Conservation (phyloP, 129 eudicot genomes). For the Centaurea solstitialis region DNA sequence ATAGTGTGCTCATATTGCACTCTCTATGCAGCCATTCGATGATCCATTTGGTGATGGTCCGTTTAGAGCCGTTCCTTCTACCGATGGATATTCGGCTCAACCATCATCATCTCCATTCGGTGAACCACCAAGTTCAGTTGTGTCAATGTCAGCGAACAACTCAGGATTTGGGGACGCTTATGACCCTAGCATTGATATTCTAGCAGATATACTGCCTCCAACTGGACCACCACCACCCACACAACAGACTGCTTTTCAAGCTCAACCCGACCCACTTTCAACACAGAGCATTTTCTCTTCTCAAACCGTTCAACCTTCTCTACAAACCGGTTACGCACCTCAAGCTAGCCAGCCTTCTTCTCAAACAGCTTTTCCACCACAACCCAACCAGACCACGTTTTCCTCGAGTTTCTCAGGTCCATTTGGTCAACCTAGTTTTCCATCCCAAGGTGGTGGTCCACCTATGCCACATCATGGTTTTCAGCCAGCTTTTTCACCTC, state of each 20-base stretch:
- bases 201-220: slow-evolving; percentile 95
- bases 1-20: neutral
- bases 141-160: slow-evolving; percentile 30
- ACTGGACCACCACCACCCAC: slow-evolving; percentile 25
- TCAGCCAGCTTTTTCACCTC: neutral
- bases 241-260: slow-evolving; percentile 30
- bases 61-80: slow-evolving; percentile 61
- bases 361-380: slow-evolving; percentile 26
- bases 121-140: slow-evolving; percentile 36
- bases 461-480: neutral
- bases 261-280: slow-evolving; percentile 33
- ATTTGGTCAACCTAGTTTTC: slow-evolving; percentile 32
- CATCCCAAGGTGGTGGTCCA: neutral
- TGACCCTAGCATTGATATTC: slow-evolving; percentile 55
- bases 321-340: neutral
- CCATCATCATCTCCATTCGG: slow-evolving; percentile 26
- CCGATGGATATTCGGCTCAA: slow-evolving; percentile 39
- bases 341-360: neutral
- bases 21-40: slow-evolving; percentile 68
- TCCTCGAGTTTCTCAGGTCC: slow-evolving; percentile 27
- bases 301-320: slow-evolving; percentile 19
- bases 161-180: slow-evolving; percentile 45
- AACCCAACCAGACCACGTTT: slow-evolving; percentile 22
- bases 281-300: slow-evolving; percentile 18
- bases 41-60: slow-evolving; percentile 98